Evolutionary conservation across 106 monocot genomes (phyloP), one percentile per base, ranked within the genome.

Genomic region (Acanthochlamys bracteata): DNA sequence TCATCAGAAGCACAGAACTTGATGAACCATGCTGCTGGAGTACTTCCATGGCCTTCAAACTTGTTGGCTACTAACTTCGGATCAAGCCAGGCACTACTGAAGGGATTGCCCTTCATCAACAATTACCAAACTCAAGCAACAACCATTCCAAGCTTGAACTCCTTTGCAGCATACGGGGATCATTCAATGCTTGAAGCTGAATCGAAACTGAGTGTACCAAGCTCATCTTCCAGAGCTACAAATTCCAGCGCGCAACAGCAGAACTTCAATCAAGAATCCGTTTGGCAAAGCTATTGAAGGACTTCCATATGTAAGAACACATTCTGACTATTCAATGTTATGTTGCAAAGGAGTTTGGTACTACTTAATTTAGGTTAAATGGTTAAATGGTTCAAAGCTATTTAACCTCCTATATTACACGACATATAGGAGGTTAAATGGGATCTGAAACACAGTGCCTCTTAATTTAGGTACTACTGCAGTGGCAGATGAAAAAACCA

Each of bases 201-300:
- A 24, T 43, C 54, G 20, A 72, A 63, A 24, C 24, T 10, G 27
- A 55, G 10, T 24, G 42, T 65, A 24, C 11, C 47, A 8, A 15
- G 47, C 15, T 65, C 67, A 53, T 61, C 65, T 2, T 47, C 69
- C 13, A 74, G 54, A 60, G 55, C 52, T n/a, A 16, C 24, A 3
- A 68, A 72, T 23, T 23, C 23, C 21, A 7, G 19, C 17, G 12
- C 24, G 25, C 72, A 68, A 43, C 79, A 74, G 59, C 74, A 80
- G 43, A 43, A 52, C 25, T 59, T 69, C 58, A 57, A 79, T 62
- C 69, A 75, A 26, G 76, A 66, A 39, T 46, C 66, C 16, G 54
- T 70, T 7, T 80, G 80, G 80, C 26, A 68, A 56, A 64, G 68
- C 25, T 70, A 69, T 17, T 46, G 26, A 59, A 19, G 20, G 14